phyloP scores from a whole-genome alignment of 2,329 filamentous ascomycete genomes.

The Xylariaceae sp. region DNA sequence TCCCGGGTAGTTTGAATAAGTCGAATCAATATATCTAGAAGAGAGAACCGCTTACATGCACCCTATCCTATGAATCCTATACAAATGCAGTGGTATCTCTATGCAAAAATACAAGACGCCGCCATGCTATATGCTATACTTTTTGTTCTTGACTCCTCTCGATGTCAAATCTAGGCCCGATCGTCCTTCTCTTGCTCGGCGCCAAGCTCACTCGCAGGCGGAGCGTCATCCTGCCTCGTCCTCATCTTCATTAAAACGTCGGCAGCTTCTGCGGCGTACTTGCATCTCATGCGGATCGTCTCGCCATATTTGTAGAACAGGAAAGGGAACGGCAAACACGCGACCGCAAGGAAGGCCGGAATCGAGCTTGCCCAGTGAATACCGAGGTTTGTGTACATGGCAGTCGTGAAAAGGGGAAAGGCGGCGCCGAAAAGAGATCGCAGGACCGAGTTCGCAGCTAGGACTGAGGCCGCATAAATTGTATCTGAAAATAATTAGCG shows the following conservation, averaged over 20 bases:
- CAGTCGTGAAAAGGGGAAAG: conserved; percentile 56
- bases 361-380: conserved; percentile 73
- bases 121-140: neutral
- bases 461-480: conserved; percentile 65
- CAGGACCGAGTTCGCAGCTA: conserved; percentile 57
- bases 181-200: neutral
- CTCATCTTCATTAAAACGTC: conserved; percentile 1
- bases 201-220: neutral
- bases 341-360: conserved; percentile 68
- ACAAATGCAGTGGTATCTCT: neutral
- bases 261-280: conserved; percentile 61
- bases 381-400: conserved; percentile 55
- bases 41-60: neutral
- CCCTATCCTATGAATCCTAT: no score
- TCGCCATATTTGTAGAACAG: conserved; percentile 71
- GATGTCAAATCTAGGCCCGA: no score
- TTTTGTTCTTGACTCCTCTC: no score
- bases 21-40: neutral
- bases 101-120: neutral
- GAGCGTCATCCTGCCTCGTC: neutral
- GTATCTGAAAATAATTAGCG: conserved; percentile 39
- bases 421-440: conserved; percentile 57
- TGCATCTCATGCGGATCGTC: conserved; percentile 60
- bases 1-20: no score
- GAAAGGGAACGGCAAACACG: conserved; percentile 70